Evolutionary conservation across 75 land plant species (phyloP).

Genomic region (Adiantum capillusveneris): DNA sequence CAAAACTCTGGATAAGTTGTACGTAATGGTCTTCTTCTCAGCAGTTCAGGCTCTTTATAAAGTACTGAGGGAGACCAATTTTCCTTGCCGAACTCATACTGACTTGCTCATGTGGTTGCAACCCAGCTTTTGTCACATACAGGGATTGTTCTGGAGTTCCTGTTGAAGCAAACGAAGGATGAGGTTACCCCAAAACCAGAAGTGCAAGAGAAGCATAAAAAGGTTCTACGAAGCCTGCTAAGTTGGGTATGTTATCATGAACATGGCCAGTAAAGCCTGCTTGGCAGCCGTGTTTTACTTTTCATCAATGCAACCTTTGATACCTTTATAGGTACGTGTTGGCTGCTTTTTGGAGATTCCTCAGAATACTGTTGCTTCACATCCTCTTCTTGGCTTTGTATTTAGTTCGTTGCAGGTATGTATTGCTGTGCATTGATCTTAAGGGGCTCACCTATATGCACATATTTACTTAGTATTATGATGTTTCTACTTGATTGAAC

Average conservation of each 20-base stretch:
- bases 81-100: not conserved
- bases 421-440: not conserved
- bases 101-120: slow-evolving; percentile 3
- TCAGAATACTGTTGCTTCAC: slow-evolving; percentile 46
- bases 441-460: not conserved
- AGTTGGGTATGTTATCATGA: slow-evolving; percentile 82
- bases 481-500: not conserved
- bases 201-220: slow-evolving; percentile 48
- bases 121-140: slow-evolving; percentile 81
- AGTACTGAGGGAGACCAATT: no score
- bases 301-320: no score
- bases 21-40: no score
- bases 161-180: slow-evolving; percentile 55
- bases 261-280: no score
- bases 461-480: slow-evolving; percentile 1
- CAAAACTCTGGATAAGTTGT: no score
- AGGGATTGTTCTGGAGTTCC: slow-evolving; percentile 73
- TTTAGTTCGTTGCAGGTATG: slow-evolving; percentile 75
- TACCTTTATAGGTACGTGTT: slow-evolving; percentile 66
- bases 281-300: no score
- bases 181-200: slow-evolving; percentile 22
- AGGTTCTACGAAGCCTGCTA: slow-evolving; percentile 79
- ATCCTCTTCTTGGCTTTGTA: slow-evolving; percentile 85
- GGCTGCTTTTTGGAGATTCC: slow-evolving; percentile 90
- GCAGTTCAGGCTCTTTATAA: no score